Evolutionary conservation across 768 basidiomycete species (phyloP).

Genomic region (Auriscalpium orientale): DNA sequence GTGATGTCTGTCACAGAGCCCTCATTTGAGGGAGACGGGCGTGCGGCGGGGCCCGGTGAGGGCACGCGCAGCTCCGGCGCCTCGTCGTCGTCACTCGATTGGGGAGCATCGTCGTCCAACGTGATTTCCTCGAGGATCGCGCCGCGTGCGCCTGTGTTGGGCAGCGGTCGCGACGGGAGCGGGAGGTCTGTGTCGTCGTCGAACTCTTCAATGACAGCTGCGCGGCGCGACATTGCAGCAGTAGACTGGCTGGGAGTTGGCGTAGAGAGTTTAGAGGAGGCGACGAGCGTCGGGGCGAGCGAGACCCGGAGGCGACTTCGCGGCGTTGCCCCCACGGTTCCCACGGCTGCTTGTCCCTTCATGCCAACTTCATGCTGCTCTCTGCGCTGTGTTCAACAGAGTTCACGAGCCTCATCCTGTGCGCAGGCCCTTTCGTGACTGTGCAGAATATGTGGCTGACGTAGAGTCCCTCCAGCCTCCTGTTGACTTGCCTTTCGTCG

Average conservation of each 20-base stretch:
- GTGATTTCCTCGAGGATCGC: slow-evolving; percentile 65
- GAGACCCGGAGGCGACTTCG: background rate
- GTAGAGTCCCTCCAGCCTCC: background rate
- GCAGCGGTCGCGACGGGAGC: slow-evolving; percentile 59
- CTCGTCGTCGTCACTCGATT: slow-evolving; percentile 15
- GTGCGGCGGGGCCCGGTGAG: slow-evolving; percentile 47
- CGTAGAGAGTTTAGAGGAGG: background rate
- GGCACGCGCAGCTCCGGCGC: slow-evolving; percentile 30
- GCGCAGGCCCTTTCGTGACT: background rate
- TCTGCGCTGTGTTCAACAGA: background rate
- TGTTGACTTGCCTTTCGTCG: slow-evolving; percentile 1
- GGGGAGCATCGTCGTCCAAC: slow-evolving; percentile 31
- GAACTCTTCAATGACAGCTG: slow-evolving; percentile 70
- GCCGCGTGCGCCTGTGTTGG: slow-evolving; percentile 59
- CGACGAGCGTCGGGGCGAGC: no score
- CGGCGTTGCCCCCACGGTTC: slow-evolving; percentile 2
- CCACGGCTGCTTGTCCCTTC: slow-evolving; percentile 8
- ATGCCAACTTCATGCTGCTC: background rate
- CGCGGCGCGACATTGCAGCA: slow-evolving; percentile 58
- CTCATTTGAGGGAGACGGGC: slow-evolving; percentile 20
- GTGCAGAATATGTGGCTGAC: no score
- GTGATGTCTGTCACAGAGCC: slow-evolving; percentile 63
- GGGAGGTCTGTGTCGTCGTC: slow-evolving; percentile 94
- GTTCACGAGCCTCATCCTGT: slow-evolving; percentile 4
- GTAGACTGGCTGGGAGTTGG: background rate